phyloP scores from a whole-genome alignment of 192 early-diverging fungal genomes.

The Gryganskiella cystojenkinii region DNA sequence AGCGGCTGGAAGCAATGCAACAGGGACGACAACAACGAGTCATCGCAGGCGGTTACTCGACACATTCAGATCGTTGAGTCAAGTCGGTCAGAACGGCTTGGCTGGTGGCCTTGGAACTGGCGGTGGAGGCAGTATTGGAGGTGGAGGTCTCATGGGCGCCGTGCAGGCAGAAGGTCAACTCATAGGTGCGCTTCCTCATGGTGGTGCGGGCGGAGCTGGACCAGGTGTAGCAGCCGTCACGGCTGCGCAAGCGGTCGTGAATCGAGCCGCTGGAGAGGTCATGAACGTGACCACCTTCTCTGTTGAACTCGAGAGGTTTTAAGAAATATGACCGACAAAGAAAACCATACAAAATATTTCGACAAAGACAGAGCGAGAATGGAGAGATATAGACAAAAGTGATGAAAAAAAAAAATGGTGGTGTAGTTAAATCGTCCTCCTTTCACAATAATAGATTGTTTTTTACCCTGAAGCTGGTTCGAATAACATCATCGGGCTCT shows the following conservation, averaged over 20 bases:
- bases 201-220: neutral
- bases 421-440: too few species aligned
- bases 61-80: conserved; percentile 38
- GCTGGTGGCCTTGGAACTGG: neutral
- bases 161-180: neutral
- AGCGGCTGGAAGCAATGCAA: neutral
- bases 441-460: too few species aligned
- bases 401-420: too few species aligned
- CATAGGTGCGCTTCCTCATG: too few species aligned
- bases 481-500: too few species aligned
- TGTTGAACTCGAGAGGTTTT: conserved; percentile 37
- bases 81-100: conserved; percentile 13
- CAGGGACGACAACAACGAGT: conserved; percentile 8
- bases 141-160: neutral
- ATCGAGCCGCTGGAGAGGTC: conserved; percentile 32
- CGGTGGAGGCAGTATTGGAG: neutral
- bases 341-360: too few species aligned
- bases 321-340: neutral
- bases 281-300: conserved; percentile 52
- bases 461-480: too few species aligned
- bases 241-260: conserved; percentile 1
- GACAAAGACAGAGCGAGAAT: too few species aligned
- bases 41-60: conserved; percentile 31
- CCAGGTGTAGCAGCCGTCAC: neutral
- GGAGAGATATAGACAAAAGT: too few species aligned